Base-by-base conservation (phyloP, 2,329 filamentous ascomycete genomes). In the Akanthomyces lecanii region DNA sequence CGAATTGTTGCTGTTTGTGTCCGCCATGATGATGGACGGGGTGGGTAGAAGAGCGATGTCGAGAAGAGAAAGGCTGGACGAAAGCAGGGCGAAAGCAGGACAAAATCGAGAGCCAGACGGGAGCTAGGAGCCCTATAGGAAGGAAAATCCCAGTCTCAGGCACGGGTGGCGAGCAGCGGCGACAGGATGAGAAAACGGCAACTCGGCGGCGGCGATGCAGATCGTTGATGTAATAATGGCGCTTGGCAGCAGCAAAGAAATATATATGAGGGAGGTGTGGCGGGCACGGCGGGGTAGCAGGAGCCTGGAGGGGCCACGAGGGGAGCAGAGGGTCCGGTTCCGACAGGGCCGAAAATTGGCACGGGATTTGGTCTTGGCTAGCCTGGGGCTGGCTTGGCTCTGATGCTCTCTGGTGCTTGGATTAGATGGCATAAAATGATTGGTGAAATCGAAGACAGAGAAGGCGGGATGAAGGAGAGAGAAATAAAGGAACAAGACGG, bases 181-280 rank as follows among this genome's bases (percentile, higher is more conserved):
- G 42, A 10, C 18, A 47, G 25, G 23, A 48, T 4, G 44, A 7
- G 36, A 40, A 11, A 55, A 12, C 14, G 14, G 38, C 18, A 57
- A 28, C 40, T 23, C 36, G 47, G 18, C 21, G 33, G 18, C 14
- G 7, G 23, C 36, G 28, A 5, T 36, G 57, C 47, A 60, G 57
- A 60, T 61, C 48, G 58, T 61, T 61, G 58, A 61, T 61, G 58
- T 61, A 61, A 61, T 52, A 38, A 45, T 61, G 38, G 25, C 36
- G 58, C 50, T 53, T 45, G 48, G 38, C 58, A 45, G 14, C 10
- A 61, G 12, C 23, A 38, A 25, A 54, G 38, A 53, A 61, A 51
- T n/a, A 25, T 53, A 44, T 40, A 42, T 7, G 53, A 45, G 21
- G 21, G 45, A 60, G 45, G 18, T 50, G 56, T 47, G 55, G 42